Conservation (phyloP, 1,284 basidiomycete genomes). For the Malassezia brasiliensis region DNA sequence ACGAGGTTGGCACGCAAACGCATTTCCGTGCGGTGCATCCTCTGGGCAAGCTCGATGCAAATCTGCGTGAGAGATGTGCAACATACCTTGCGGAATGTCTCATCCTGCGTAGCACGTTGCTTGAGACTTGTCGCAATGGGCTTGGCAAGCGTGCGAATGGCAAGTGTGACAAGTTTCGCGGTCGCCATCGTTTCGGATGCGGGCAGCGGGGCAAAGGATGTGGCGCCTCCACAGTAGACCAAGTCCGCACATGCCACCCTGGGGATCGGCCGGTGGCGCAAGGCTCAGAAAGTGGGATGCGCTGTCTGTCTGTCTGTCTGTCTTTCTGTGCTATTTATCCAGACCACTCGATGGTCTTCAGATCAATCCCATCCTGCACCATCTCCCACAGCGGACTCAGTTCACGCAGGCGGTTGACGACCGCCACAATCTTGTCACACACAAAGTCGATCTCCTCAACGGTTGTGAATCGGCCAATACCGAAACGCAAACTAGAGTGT, state of each 20-base stretch:
- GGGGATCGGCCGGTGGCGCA: conserved; percentile 8
- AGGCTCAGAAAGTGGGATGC: neutral
- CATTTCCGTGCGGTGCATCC: conserved; percentile 42
- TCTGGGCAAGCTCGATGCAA: conserved; percentile 39
- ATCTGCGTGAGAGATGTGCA: conserved; percentile 12
- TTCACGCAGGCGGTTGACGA: conserved; percentile 68
- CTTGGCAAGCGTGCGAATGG: conserved; percentile 43
- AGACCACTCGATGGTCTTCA: conserved; percentile 85
- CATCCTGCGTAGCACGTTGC: conserved; percentile 38
- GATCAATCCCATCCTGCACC: conserved; percentile 65
- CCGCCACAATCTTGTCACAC: conserved; percentile 72
- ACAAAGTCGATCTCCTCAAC: conserved; percentile 95
- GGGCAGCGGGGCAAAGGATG: too few species aligned
- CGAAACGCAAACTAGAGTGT: conserved; percentile 93
- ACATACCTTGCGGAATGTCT: conserved; percentile 32
- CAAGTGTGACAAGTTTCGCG: conserved; percentile 40
- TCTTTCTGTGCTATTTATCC: conserved; percentile 18
- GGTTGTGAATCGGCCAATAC: conserved; percentile 95
- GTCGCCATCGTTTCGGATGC: conserved; percentile 28
- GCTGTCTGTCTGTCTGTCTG: too few species aligned
- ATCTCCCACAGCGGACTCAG: conserved; percentile 52
- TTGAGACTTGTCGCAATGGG: conserved; percentile 46
- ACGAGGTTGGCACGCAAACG: conserved; percentile 35
- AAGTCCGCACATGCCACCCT: too few species aligned
- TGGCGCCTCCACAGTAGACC: too few species aligned